phyloP scores from a whole-genome alignment of 345 rosid species.

The Adansonia digitata region DNA sequence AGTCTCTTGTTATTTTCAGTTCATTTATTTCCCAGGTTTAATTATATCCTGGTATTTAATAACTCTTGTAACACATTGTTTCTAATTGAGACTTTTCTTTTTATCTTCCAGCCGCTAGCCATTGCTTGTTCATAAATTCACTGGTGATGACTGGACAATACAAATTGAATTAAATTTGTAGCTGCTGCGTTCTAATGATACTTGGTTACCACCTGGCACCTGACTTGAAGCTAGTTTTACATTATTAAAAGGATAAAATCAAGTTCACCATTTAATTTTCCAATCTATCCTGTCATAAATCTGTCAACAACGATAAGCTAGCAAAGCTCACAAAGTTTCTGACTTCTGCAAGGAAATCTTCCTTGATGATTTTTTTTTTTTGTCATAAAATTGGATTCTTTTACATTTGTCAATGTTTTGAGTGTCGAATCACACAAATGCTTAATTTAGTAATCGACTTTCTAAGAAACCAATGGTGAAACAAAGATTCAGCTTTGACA shows the following conservation, averaged over 20 bases:
- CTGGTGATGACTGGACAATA: not conserved
- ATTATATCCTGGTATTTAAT: not conserved
- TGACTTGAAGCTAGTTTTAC: not conserved
- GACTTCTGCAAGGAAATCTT: not conserved
- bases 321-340: not conserved
- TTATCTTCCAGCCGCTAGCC: not conserved
- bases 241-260: not conserved
- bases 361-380: not conserved
- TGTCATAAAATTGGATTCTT: not conserved
- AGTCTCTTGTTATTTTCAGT: not conserved
- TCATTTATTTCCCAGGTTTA: no score
- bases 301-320: not conserved
- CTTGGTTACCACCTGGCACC: not conserved
- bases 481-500: not conserved
- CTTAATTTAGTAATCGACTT: not conserved
- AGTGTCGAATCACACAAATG: not conserved
- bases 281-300: not conserved
- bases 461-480: not conserved
- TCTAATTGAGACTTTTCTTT: not conserved
- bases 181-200: no score
- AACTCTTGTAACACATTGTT: not conserved
- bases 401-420: not conserved
- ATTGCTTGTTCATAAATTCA: not conserved
- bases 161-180: no score
- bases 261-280: slow-evolving; percentile 1